These are phyloP conservation scores for Entomortierella parvispora DNA, from an alignment of 192 early-diverging fungal genomes.

Conservation along the genomic window DNA sequence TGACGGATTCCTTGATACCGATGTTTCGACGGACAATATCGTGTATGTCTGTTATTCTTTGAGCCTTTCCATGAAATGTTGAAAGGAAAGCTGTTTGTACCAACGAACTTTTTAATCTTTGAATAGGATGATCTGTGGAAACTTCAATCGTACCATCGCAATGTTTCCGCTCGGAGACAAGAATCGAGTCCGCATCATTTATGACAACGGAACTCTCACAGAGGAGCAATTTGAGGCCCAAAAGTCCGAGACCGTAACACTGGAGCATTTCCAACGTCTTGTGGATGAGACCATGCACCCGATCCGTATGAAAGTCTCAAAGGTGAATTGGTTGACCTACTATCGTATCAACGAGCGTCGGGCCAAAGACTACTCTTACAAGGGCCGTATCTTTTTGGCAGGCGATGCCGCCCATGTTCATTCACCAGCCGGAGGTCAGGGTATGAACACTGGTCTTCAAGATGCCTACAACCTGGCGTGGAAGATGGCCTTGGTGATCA, in stretches of 20 bases:
- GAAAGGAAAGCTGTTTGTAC: neutral
- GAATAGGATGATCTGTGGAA: too few relatives aligned
- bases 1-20: neutral
- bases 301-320: neutral
- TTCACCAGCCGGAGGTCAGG: conserved; percentile 43
- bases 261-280: neutral
- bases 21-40: neutral
- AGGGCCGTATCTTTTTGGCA: conserved; percentile 37
- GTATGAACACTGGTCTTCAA: conserved; percentile 55
- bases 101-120: too few relatives aligned
- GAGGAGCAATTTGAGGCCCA: neutral
- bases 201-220: too few relatives aligned
- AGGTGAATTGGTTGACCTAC: neutral
- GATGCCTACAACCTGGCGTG: conserved; percentile 58
- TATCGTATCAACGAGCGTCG: conserved; percentile 13
- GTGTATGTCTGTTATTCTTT: too few relatives aligned
- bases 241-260: neutral
- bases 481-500: conserved; percentile 52
- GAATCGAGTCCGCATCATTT: too few relatives aligned
- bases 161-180: too few relatives aligned
- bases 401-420: conserved; percentile 50
- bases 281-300: neutral
- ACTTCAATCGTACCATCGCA: too few relatives aligned
- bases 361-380: conserved; percentile 1
- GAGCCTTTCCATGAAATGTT: too few relatives aligned